Percentiles rank a stretch among this genome's conserved stretches.
phyloP scores from a whole-genome alignment of 441 rosid species.

The Euphorbia corollata region DNA sequence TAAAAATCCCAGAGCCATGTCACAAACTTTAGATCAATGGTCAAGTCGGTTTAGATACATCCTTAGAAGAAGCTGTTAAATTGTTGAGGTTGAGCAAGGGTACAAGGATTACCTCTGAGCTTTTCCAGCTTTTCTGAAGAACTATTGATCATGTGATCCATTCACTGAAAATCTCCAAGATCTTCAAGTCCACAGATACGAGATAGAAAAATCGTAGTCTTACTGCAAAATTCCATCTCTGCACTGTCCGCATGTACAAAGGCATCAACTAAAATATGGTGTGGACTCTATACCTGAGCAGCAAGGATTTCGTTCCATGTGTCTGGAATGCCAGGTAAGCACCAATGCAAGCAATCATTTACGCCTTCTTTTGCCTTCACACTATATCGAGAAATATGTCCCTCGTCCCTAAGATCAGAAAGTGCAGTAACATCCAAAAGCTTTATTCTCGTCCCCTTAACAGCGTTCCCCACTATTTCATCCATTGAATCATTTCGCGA shows the following conservation, averaged over 20 bases:
- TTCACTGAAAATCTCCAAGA: not conserved
- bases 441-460: slow-evolving; percentile 27
- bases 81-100: not conserved
- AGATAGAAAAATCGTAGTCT: not conserved
- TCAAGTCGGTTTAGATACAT: too few species aligned
- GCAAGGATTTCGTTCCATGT: slow-evolving; percentile 27
- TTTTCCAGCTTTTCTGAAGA: slow-evolving; percentile 1
- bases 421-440: slow-evolving; percentile 34
- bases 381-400: slow-evolving; percentile 32
- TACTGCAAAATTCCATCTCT: not conserved
- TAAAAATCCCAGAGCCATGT: not conserved
- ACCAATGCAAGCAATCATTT: slow-evolving; percentile 42
- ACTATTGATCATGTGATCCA: slow-evolving; percentile 1
- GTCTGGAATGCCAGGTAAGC: slow-evolving; percentile 35
- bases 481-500: slow-evolving; percentile 28
- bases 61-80: not conserved
- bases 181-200: not conserved
- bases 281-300: slow-evolving; percentile 22
- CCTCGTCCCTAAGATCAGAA: slow-evolving; percentile 36
- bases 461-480: slow-evolving; percentile 22
- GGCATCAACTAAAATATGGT: too few species aligned
- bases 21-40: not conserved
- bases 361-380: slow-evolving; percentile 18
- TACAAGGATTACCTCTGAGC: not conserved
- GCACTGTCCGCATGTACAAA: slow-evolving; percentile 2